Percentiles rank a stretch among this genome's conserved stretches.
phyloP scores from a whole-genome alignment of 2,329 filamentous ascomycete species.

The Diaporthe batatas region DNA sequence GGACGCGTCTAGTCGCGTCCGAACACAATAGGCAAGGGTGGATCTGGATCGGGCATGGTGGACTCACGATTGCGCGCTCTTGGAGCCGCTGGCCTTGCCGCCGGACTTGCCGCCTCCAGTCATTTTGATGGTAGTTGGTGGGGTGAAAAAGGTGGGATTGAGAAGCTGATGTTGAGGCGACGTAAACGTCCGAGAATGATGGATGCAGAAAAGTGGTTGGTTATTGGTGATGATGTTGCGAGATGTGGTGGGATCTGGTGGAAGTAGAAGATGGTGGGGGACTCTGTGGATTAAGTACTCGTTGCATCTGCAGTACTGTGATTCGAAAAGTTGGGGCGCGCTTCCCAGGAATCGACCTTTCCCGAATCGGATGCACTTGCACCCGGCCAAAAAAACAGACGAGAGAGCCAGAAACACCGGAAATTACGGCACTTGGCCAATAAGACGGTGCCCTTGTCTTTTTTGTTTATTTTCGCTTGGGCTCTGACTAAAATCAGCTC shows the following conservation, averaged over 20 bases:
- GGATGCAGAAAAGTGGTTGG: slow-evolving; percentile 49
- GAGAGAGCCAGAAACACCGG: neutral
- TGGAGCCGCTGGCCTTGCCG: slow-evolving; percentile 98
- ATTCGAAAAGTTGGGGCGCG: no score
- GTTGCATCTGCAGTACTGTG: slow-evolving; percentile 56
- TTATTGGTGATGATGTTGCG: slow-evolving; percentile 43
- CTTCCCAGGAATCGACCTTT: neutral
- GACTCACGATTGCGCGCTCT: slow-evolving; percentile 99
- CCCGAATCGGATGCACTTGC: neutral
- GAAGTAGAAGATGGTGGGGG: slow-evolving; percentile 54
- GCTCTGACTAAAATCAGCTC: neutral
- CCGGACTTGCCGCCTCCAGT: slow-evolving; percentile 99
- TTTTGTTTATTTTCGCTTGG: neutral
- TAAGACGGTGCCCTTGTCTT: neutral
- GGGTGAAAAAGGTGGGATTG: slow-evolving; percentile 53
- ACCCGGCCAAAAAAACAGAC: neutral
- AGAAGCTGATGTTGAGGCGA: slow-evolving; percentile 46
- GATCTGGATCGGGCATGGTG: slow-evolving; percentile 9
- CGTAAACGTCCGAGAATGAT: slow-evolving; percentile 46
- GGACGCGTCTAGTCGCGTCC: slow-evolving; percentile 53
- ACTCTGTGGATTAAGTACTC: slow-evolving; percentile 68
- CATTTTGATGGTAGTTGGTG: slow-evolving; percentile 80
- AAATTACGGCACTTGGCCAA: neutral
- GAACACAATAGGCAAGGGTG: slow-evolving; percentile 8
- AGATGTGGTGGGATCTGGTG: slow-evolving; percentile 51